Base-by-base conservation (phyloP, 768 basidiomycete genomes). In the Rhodocollybia butyracea region DNA sequence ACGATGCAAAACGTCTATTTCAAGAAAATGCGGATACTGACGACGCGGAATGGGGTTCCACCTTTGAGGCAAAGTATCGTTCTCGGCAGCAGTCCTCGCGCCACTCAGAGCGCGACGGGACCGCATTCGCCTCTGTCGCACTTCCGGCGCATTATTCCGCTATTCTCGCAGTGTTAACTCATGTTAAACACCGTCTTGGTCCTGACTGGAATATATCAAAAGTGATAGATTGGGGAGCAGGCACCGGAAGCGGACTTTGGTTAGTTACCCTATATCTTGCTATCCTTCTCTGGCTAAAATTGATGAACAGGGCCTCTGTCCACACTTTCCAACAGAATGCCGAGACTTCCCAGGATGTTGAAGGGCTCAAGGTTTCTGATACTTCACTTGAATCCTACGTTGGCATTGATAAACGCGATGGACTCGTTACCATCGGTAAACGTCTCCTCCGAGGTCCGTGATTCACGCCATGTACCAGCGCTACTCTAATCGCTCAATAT, bases 131-230 rank as follows among this genome's bases (percentile, higher is more conserved):
- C 13, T 85, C 89, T 12, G 78, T 94, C 46, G 88, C 86, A n/a
- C 79, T 95, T 59, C 93, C 93, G 1, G 84, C 86, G 3, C 89
- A 94, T 71, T 95, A 89, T 66, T 82, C 91, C 43, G 91, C 85
- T 2, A 88, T 94, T 48, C 77, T 73, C 46, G 75, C 87, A n/a
- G 90, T 94, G 5, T 70, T 95, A 17, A 73, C 80, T 45, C 85
- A 91, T 59, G 61, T 85, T 34, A 86, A 81, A 57, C 77, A 72
- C 46, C 76, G 92, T 53, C 61, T 93, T 34, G 85, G 81, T n/a
- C 67, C 76, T 6, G 75, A 76, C n/a, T 89, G 80, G 83, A 69
- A 70, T 30, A 73, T 83, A 52, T 73, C 84, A 26, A 78, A 73
- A 31, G 73, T 96, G 11, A 73, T 93, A 39, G 93, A 96, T 62